phyloP scores from a whole-genome alignment of 1,139 yeast species.

The Kluyveromyces sp. region DNA sequence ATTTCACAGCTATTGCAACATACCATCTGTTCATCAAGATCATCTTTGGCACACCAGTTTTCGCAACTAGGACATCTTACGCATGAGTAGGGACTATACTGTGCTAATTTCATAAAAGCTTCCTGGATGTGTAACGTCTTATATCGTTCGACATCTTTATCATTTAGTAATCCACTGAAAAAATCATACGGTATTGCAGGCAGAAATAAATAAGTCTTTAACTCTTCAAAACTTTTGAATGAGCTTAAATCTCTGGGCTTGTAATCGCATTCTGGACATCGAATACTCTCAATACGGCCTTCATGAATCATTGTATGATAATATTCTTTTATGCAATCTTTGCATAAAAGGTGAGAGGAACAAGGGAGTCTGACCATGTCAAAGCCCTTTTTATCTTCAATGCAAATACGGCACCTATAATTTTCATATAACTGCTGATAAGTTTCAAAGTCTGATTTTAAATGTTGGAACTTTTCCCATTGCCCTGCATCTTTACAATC shows the following conservation, averaged over 20 bases:
- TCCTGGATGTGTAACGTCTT: slow-evolving; percentile 33
- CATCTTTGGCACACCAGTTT: slow-evolving; percentile 39
- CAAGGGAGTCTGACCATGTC: slow-evolving; percentile 36
- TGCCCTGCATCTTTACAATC: slow-evolving; percentile 12
- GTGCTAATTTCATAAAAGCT: slow-evolving; percentile 40
- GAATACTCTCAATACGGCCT: slow-evolving; percentile 48
- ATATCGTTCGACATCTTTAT: slow-evolving; percentile 35
- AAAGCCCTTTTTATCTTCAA: slow-evolving; percentile 43
- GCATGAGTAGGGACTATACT: slow-evolving; percentile 43
- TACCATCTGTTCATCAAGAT: slow-evolving; percentile 46
- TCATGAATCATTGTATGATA: slow-evolving; percentile 39
- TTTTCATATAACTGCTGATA: slow-evolving; percentile 35
- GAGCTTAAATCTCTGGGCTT: slow-evolving; percentile 23
- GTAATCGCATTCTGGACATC: slow-evolving; percentile 52
- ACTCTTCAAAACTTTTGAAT: slow-evolving; percentile 24
- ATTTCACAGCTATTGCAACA: slow-evolving; percentile 46
- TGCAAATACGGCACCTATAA: slow-evolving; percentile 55
- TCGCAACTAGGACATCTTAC: slow-evolving; percentile 50
- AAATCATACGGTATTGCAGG: slow-evolving; percentile 33
- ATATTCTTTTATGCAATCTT: slow-evolving; percentile 41
- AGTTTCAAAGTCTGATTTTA: slow-evolving; percentile 23
- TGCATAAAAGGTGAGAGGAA: slow-evolving; percentile 51
- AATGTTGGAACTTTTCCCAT: slow-evolving; percentile 15
- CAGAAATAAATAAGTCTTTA: slow-evolving; percentile 33
- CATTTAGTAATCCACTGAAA: slow-evolving; percentile 31